Conservation (phyloP, 208 protist genomes). For the Tetramitus jugosus region DNA sequence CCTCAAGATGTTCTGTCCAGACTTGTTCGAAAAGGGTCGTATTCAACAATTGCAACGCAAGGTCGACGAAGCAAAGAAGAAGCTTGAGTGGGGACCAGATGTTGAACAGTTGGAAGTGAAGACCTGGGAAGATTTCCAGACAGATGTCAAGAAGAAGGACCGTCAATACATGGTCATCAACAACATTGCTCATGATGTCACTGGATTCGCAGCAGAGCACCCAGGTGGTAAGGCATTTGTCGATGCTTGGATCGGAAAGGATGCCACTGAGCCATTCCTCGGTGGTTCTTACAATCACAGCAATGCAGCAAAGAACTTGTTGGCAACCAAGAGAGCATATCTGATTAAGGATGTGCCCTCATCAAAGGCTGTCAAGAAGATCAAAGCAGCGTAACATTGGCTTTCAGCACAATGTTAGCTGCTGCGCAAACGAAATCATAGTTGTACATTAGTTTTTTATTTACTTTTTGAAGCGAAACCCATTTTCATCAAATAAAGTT, state of each 20-base stretch:
- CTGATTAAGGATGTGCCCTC: too few species aligned
- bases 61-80: constrained; percentile 1
- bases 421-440: too few species aligned
- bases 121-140: too few species aligned
- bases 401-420: too few species aligned
- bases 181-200: constrained; percentile 50
- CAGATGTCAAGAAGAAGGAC: not conserved
- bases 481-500: too few species aligned
- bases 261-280: constrained; percentile 57
- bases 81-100: constrained; percentile 45
- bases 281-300: constrained; percentile 61
- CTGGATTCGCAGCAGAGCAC: constrained; percentile 59
- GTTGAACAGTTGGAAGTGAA: constrained; percentile 24
- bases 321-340: too few species aligned
- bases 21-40: constrained; percentile 54
- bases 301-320: constrained; percentile 50
- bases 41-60: constrained; percentile 45
- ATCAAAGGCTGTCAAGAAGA: too few species aligned
- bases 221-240: constrained; percentile 43
- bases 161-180: constrained; percentile 51
- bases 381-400: too few species aligned
- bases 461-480: too few species aligned
- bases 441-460: too few species aligned
- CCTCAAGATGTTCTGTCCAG: constrained; percentile 53
- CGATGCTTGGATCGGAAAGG: constrained; percentile 9